These are phyloP conservation scores for Tritrichomonas foetus DNA, from an alignment of 208 protist species.

Conservation along the genomic window DNA sequence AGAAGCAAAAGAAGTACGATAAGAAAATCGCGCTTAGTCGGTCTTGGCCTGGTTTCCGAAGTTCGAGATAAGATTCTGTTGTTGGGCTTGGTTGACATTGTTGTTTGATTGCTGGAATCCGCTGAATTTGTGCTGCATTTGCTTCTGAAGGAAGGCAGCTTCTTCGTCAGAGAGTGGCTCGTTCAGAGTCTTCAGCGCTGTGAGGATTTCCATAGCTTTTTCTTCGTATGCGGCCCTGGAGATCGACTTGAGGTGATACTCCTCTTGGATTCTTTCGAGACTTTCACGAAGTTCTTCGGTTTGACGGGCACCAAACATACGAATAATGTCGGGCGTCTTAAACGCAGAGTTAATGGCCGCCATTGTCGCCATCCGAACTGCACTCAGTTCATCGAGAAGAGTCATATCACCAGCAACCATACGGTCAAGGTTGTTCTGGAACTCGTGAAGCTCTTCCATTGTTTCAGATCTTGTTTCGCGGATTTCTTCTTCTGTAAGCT, in stretches of 20 bases:
- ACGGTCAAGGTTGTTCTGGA: neutral
- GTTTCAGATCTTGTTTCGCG: constrained; percentile 28
- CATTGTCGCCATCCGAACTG: neutral
- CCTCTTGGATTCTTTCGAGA: neutral
- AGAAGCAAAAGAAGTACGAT: too few relatives aligned
- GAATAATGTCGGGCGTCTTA: constrained; percentile 38
- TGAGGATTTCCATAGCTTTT: constrained; percentile 30
- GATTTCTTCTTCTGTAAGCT: constrained; percentile 41
- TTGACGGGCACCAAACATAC: neutral
- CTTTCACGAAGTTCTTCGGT: neutral
- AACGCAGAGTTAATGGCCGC: constrained; percentile 32
- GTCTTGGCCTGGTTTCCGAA: neutral
- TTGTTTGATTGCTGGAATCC: constrained; percentile 13
- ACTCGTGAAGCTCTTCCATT: constrained; percentile 39
- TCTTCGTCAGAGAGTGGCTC: constrained; percentile 32
- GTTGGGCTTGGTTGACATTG: constrained; percentile 22
- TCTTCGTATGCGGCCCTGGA: neutral
- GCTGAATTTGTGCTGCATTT: neutral
- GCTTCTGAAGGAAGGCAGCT: neutral
- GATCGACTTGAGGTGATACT: neutral
- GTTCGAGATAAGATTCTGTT: neutral
- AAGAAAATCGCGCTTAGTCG: too few relatives aligned
- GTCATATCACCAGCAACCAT: constrained; percentile 41
- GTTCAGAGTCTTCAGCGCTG: neutral
- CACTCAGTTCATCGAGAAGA: neutral